Evolutionary conservation across 371 early-diverging fungal genomes (phyloP).

Genomic region (Mucor circinelloides): DNA sequence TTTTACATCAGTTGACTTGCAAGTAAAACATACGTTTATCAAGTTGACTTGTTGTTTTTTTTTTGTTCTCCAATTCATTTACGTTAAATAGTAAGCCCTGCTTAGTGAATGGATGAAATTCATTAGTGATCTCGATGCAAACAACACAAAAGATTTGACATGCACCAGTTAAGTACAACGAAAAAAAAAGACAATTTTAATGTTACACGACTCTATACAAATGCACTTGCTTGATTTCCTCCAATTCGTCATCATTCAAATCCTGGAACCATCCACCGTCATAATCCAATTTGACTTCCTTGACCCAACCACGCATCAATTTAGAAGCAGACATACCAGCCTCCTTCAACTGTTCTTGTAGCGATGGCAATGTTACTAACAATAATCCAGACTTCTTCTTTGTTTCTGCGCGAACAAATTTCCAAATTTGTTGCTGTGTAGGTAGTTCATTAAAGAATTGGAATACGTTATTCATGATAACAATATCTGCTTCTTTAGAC

Average conservation of each 20-base stretch:
- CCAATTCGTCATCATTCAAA: constrained; percentile 53
- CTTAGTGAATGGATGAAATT: no score
- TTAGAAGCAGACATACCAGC: constrained; percentile 47
- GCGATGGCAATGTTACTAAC: constrained; percentile 59
- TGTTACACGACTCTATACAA: constrained; percentile 59
- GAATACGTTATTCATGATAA: constrained; percentile 70
- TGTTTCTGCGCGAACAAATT: constrained; percentile 54
- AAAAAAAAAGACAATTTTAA: no score
- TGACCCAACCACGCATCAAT: constrained; percentile 51
- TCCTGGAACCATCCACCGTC: constrained; percentile 50
- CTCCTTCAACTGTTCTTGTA: constrained; percentile 65
- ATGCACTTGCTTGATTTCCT: constrained; percentile 65
- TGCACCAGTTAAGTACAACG: no score
- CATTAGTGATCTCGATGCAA: no score
- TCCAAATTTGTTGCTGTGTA: constrained; percentile 63
- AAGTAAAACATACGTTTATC: no score
- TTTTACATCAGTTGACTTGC: no score
- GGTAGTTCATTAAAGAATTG: constrained; percentile 61
- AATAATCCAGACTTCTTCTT: constrained; percentile 51
- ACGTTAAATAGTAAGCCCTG: no score
- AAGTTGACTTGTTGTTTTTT: no score
- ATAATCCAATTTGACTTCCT: constrained; percentile 49
- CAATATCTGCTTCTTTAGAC: constrained; percentile 49
- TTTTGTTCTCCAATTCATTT: no score
- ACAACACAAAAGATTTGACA: no score